Percentiles rank a stretch among this genome's conserved stretches.
Conservation (phyloP, 2,329 filamentous ascomycete genomes). For the Talaromyces sp. region DNA sequence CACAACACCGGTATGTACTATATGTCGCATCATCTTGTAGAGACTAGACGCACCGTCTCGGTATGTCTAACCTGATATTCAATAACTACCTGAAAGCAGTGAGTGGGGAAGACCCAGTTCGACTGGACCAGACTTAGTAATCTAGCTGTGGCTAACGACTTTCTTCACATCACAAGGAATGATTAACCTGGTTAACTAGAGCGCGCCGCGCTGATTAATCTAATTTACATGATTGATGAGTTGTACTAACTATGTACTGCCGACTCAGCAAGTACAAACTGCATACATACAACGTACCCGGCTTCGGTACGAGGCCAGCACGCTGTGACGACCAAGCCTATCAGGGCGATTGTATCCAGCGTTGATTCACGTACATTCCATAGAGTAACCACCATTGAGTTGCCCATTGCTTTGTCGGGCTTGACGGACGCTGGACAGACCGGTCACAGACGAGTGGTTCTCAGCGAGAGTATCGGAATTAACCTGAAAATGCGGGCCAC, state of each 20-base stretch:
- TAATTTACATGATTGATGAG: neutral
- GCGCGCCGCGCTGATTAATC: neutral
- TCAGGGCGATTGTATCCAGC: neutral
- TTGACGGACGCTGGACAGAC: neutral
- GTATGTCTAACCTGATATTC: neutral
- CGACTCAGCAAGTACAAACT: neutral
- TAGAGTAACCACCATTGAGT: neutral
- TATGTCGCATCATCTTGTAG: neutral
- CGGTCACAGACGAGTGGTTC: neutral
- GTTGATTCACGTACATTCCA: neutral
- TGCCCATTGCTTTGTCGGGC: neutral
- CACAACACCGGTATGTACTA: neutral
- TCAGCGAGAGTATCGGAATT: neutral
- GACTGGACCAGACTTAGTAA: neutral
- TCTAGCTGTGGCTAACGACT: constrained; percentile 4
- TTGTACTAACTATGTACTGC: neutral
- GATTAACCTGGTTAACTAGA: too few relatives aligned
- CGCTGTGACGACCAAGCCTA: neutral
- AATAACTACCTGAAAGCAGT: neutral
- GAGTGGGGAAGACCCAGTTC: constrained; percentile 2
- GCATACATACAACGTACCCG: neutral
- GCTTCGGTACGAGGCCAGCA: neutral
- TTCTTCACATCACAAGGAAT: constrained; percentile 3
- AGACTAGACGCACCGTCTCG: neutral
- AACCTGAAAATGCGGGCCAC: constrained; percentile 7